These are phyloP conservation scores for Colletotrichum euphorbiae DNA, from an alignment of 2,329 filamentous ascomycete species.

Conservation along the genomic window DNA sequence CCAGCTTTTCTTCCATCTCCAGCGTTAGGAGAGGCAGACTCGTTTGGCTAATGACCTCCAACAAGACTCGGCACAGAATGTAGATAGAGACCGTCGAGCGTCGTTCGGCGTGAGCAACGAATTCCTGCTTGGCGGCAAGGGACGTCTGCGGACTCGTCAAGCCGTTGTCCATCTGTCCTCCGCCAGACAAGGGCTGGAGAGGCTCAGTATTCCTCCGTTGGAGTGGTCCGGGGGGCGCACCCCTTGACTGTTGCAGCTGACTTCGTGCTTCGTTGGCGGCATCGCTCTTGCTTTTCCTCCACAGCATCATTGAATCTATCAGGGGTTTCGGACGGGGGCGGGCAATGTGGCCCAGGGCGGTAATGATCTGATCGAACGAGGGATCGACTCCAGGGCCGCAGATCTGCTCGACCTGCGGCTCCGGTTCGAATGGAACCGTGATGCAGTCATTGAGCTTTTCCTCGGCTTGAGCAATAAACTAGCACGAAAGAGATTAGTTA, in stretches of 20 bases:
- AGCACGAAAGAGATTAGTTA: conserved; percentile 47
- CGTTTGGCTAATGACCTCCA: conserved; percentile 94
- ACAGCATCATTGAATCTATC: conserved; percentile 98
- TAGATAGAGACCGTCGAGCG: conserved; percentile 96
- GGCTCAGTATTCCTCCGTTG: conserved; percentile 82
- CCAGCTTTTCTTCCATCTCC: conserved; percentile 94
- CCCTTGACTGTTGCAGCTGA: conserved; percentile 66
- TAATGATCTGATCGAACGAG: conserved; percentile 93
- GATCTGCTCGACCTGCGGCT: conserved; percentile 87
- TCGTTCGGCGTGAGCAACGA: conserved; percentile 83
- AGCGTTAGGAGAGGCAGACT: conserved; percentile 83
- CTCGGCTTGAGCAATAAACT: conserved; percentile 97
- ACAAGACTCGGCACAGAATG: conserved; percentile 90
- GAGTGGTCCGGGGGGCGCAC: conserved; percentile 59
- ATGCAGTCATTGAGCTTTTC: conserved; percentile 94
- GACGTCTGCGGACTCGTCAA: conserved; percentile 48
- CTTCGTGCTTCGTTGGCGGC: conserved; percentile 77
- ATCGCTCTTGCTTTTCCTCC: conserved; percentile 96
- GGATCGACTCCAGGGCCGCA: conserved; percentile 91
- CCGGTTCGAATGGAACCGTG: conserved; percentile 80
- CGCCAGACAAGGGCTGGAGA: conserved; percentile 57
- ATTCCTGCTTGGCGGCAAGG: conserved; percentile 71
- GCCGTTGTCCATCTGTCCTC: conserved; percentile 47
- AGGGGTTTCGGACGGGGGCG: conserved; percentile 93
- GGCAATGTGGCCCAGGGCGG: conserved; percentile 92